Percentiles rank a stretch among this genome's conserved stretches.
Evolutionary conservation across 306 rosid species (phyloP).

Genomic region (Prunus armeniaca): DNA sequence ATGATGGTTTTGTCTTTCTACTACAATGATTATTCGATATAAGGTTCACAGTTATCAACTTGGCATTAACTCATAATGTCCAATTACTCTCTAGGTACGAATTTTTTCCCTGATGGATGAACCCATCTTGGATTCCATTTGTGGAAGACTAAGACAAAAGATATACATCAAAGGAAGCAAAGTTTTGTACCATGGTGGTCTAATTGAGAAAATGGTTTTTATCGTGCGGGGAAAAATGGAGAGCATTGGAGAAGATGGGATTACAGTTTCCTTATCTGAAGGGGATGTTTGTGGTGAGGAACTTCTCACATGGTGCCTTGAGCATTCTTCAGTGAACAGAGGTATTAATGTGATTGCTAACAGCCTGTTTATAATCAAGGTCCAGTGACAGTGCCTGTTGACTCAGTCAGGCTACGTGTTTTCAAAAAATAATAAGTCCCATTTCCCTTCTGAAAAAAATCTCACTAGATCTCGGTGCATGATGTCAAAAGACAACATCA

Average conservation of each 20-base stretch:
- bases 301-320: conserved; percentile 84
- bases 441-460: not conserved
- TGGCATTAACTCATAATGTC: conserved; percentile 1
- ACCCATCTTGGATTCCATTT: conserved; percentile 68
- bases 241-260: conserved; percentile 70
- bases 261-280: conserved; percentile 48
- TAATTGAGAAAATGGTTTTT: conserved; percentile 81
- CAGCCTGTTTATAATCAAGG: not conserved
- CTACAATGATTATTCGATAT: not conserved
- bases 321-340: conserved; percentile 64
- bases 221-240: conserved; percentile 78
- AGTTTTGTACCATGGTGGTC: conserved; percentile 50
- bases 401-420: no score
- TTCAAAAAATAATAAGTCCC: no score
- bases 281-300: conserved; percentile 93
- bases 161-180: conserved; percentile 79
- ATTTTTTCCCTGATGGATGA: conserved; percentile 77
- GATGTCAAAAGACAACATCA: not conserved
- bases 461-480: not conserved
- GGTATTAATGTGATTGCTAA: conserved; percentile 37
- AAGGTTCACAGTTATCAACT: not conserved
- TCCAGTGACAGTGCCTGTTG: not conserved
- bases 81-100: conserved; percentile 49
- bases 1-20: not conserved
- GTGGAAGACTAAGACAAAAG: conserved; percentile 71